Percentiles rank a stretch among this genome's conserved stretches.
These are phyloP conservation scores for Avena sativa DNA, from an alignment of 176 grass and related monocot species.

Conservation along the genomic window DNA sequence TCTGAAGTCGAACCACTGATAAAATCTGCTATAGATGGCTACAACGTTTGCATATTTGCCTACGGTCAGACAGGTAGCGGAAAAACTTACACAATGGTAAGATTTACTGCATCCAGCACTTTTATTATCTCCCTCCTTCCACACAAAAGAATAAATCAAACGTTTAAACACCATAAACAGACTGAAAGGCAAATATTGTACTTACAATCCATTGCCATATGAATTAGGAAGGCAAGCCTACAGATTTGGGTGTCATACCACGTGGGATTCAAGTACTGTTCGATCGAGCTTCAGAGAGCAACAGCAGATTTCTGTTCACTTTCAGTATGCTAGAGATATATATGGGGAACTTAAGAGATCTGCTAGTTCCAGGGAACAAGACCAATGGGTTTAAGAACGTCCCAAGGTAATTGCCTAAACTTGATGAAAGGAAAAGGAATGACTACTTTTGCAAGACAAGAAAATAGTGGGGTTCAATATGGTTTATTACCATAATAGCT, in stretches of 20 bases:
- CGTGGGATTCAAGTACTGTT: conserved; percentile 83
- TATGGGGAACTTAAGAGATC: conserved; percentile 88
- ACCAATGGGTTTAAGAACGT: conserved; percentile 60
- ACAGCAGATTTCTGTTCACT: conserved; percentile 69
- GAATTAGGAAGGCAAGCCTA: conserved; percentile 74
- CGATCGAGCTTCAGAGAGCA: conserved; percentile 71
- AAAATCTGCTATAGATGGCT: conserved; percentile 97
- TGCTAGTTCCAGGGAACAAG: conserved; percentile 63
- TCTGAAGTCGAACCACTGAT: conserved; percentile 89
- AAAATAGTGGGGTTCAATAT: conserved; percentile 10
- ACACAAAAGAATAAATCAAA: conserved; percentile 24
- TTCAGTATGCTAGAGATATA: conserved; percentile 99
- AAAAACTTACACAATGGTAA: conserved; percentile 99
- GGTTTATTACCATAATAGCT: background rate
- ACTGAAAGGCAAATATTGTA: conserved; percentile 19
- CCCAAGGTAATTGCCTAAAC: conserved; percentile 60
- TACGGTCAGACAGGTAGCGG: conserved; percentile 97
- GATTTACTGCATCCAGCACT: conserved; percentile 40
- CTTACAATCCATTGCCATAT: conserved; percentile 43
- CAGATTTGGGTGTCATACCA: conserved; percentile 73
- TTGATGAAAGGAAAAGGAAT: conserved; percentile 34
- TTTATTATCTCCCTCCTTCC: background rate
- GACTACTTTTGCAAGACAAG: background rate
- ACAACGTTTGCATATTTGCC: conserved; percentile 95
- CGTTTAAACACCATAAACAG: conserved; percentile 11